Base-by-base conservation (phyloP, 805 yeast species). In the Vanderwaltozyma tropicalis region DNA sequence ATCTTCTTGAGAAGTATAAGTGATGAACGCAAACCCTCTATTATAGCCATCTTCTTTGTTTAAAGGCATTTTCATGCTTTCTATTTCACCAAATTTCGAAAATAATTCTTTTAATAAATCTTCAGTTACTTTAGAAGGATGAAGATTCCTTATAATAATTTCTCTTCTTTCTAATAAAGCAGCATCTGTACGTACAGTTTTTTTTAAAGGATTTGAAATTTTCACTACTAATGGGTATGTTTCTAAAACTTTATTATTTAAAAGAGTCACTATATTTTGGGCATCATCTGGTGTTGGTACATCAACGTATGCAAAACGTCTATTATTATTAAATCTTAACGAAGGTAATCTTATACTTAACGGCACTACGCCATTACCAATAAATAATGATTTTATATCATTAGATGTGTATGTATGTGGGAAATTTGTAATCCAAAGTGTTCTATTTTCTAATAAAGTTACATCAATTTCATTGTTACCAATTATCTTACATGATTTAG, bases 261-360 rank as follows among this genome's bases (percentile, higher is more conserved):
- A 55, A 1, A 42, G 40, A 0, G 41, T 41, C 1, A 71, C 61
- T 0, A 82, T 80, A 0, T 45, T 35, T 0, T 51, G 33, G 0
- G 83, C 80, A 14, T 58, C 60, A n/a, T 63, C 62, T 0, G 69
- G 38, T 5, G 62, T 50, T 0, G 57, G 38, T 45, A 61, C 77
- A 47, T 82, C 92, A 13, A 81, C 66, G 50, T 84, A 85, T 44
- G 89, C 82, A 51, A 85, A 85, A 22, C 94, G 55, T 40, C 92
- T 66, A 22, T 69, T 68, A 4, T 72, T 53, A 46, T 73, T 72
- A 33, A 60, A 67, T 32, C 66, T 67, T 41, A 78, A 68, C 0
- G 83, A 71, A 0, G 95, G 95, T 25, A 82, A 63, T 35, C 94
- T 61, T 0, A 79, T 59, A 35, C 72, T 69, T 1, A 72, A 42